Evolutionary conservation across 2,329 filamentous ascomycete genomes (phyloP).

Genomic region (Penicillium digitatum): DNA sequence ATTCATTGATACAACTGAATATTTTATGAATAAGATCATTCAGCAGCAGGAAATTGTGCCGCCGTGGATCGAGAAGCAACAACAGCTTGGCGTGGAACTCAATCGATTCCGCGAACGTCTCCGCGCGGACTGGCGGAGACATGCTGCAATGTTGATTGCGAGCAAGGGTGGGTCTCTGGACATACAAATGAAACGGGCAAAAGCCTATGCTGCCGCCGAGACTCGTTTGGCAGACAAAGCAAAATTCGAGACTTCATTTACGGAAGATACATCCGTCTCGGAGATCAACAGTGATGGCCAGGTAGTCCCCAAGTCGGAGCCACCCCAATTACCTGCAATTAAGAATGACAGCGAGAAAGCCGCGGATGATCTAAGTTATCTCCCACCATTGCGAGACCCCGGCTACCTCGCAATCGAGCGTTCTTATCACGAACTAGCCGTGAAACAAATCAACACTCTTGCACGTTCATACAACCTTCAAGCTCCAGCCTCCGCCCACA

Average conservation of each 20-base stretch:
- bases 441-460: slow-evolving; percentile 73
- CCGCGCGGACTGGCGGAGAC: slow-evolving; percentile 76
- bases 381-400: slow-evolving; percentile 70
- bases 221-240: slow-evolving; percentile 30
- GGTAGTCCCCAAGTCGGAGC: slow-evolving; percentile 11
- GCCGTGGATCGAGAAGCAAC: slow-evolving; percentile 98
- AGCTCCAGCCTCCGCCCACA: slow-evolving; percentile 87
- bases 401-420: slow-evolving; percentile 69
- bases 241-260: slow-evolving; percentile 26
- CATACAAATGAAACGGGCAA: slow-evolving; percentile 67
- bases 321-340: not conserved
- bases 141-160: slow-evolving; percentile 74
- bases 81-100: slow-evolving; percentile 70
- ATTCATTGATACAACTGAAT: slow-evolving; percentile 93
- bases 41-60: slow-evolving; percentile 92
- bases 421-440: slow-evolving; percentile 70
- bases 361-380: slow-evolving; percentile 35
- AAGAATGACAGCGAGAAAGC: slow-evolving; percentile 5
- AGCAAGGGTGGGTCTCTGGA: slow-evolving; percentile 71
- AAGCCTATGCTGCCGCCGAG: slow-evolving; percentile 73
- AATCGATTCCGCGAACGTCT: slow-evolving; percentile 69
- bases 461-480: slow-evolving; percentile 91
- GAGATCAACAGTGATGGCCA: slow-evolving; percentile 28
- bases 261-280: slow-evolving; percentile 5
- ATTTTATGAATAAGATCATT: slow-evolving; percentile 98